Base-by-base conservation (phyloP, 768 basidiomycete species). In the Mycena haematopus region DNA sequence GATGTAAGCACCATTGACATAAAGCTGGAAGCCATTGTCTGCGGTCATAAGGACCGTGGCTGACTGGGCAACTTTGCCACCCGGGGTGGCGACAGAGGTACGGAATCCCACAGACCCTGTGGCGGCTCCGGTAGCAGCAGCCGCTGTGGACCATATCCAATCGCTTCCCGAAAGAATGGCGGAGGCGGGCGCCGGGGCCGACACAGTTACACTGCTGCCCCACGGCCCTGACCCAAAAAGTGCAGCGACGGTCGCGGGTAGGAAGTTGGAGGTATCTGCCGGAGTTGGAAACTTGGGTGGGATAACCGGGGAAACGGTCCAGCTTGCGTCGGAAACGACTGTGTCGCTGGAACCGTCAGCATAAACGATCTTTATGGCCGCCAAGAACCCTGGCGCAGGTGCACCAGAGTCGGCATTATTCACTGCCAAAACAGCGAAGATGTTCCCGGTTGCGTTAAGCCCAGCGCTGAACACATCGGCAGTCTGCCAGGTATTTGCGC, bases 91-190 rank as follows among this genome's bases (percentile, higher is more conserved):
- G 24, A 66, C 15, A 21, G 65, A 62, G 17, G 54, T 62, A 44
- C 65, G 60, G 53, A 66, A 62, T 27, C 65, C 65, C 11, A 62
- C 52, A 11, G 56, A 55, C 0, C 65, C 65, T 36, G 25, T 36
- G 8, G 52, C 35, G 6, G 65, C 65, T 11, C 13, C 3, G 38
- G 46, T 31, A 10, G 24, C 53, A 2, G 65, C 65, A 27, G 6
- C 25, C 29, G 52, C n/a, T 2, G 56, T 58, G 47, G 44, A 49
- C 65, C 60, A 66, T 24, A 62, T 62, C 65, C 60, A 62, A 9
- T 33, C 35, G 13, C 57, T 62, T 2, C 17, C 42, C 19, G 50
- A 29, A 13, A 66, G 47, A 29, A 24, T 53, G n/a, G n/a, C 49
- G 8, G 46, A 14, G 27, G 35, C 56, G 6, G 56, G 19, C 24